These are phyloP conservation scores for Colletotrichum aenigma DNA, from an alignment of 2,329 filamentous ascomycete genomes.

Conservation along the genomic window DNA sequence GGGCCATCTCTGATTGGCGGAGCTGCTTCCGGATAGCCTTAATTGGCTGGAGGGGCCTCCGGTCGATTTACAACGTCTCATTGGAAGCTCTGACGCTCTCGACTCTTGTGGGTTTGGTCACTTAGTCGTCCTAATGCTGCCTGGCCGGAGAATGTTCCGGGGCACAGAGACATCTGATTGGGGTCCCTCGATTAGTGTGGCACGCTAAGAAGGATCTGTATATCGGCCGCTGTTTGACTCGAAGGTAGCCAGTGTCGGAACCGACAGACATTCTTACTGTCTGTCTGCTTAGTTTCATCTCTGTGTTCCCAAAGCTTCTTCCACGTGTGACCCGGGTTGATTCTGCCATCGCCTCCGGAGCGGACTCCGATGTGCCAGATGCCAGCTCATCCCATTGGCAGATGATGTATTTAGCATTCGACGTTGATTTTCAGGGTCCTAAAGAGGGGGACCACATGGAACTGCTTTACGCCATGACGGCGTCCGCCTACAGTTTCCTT, in stretches of 20 bases:
- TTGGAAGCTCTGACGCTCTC: background rate
- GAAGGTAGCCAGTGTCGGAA: background rate
- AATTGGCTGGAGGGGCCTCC: background rate
- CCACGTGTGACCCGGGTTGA: background rate
- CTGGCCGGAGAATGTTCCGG: background rate
- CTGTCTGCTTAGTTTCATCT: background rate
- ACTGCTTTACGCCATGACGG: background rate
- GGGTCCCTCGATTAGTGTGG: background rate
- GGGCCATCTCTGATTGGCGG: background rate
- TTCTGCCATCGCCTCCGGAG: background rate
- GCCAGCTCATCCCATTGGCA: background rate
- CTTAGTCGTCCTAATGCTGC: background rate
- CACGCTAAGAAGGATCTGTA: background rate
- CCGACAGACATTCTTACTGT: background rate
- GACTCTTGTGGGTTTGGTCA: background rate
- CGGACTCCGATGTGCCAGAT: background rate
- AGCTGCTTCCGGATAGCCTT: background rate
- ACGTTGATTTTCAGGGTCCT: background rate
- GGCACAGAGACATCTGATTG: background rate
- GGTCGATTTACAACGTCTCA: background rate
- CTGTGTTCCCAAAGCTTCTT: background rate
- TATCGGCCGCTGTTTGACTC: background rate
- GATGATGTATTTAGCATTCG: background rate
- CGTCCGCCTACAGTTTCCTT: background rate
- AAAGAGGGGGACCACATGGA: background rate